These are phyloP conservation scores for Pisolithus albus DNA, from an alignment of 768 basidiomycete species.

Conservation along the genomic window DNA sequence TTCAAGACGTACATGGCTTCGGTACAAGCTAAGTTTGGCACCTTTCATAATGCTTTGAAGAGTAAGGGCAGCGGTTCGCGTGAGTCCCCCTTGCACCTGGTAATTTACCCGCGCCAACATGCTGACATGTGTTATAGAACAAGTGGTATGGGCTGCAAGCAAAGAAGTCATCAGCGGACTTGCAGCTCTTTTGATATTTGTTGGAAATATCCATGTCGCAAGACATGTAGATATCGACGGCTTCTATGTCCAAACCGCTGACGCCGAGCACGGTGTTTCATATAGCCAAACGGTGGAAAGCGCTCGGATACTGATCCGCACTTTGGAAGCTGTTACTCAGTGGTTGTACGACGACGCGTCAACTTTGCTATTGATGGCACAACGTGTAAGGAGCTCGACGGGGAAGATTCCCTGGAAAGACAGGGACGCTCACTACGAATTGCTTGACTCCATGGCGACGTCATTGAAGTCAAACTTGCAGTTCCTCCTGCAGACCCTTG, in stretches of 20 bases:
- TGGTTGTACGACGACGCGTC: conserved; percentile 68
- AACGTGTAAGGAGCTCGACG: conserved; percentile 28
- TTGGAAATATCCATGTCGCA: conserved; percentile 71
- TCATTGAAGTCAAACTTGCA: conserved; percentile 53
- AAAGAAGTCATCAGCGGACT: conserved; percentile 51
- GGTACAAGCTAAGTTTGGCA: conserved; percentile 45
- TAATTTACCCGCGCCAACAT: conserved; percentile 2
- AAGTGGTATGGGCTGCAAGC: conserved; percentile 30
- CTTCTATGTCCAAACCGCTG: conserved; percentile 43
- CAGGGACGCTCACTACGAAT: conserved; percentile 28
- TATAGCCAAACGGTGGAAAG: conserved; percentile 64
- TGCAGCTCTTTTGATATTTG: conserved; percentile 49
- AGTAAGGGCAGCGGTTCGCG: conserved; percentile 16
- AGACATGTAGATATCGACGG: conserved; percentile 80
- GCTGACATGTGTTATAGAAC: conserved; percentile 17
- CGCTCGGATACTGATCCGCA: conserved; percentile 61
- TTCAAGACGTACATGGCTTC: conserved; percentile 41
- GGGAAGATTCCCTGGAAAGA: conserved; percentile 7
- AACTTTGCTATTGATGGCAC: conserved; percentile 51
- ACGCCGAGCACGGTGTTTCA: conserved; percentile 36
- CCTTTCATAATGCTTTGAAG: conserved; percentile 21
- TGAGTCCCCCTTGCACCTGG: conserved; percentile 10
- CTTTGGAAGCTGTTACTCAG: conserved; percentile 64
- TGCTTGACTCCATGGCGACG: conserved; percentile 42
- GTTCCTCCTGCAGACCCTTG: conserved; percentile 51